These are phyloP conservation scores for Mortierella alpina DNA, from an alignment of 192 early-diverging fungal genomes.

Conservation along the genomic window DNA sequence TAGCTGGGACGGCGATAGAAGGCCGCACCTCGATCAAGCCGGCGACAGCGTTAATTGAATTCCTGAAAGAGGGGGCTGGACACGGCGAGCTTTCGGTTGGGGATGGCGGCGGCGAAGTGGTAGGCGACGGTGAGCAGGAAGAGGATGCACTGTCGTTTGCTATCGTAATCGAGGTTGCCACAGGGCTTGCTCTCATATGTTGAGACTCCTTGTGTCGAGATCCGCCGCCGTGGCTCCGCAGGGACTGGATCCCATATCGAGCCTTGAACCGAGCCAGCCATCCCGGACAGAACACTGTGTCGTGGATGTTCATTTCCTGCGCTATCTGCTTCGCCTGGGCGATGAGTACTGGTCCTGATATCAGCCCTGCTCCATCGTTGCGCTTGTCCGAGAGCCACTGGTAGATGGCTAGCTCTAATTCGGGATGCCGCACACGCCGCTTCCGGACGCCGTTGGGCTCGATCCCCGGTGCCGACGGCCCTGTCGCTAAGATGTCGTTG, in stretches of 20 bases:
- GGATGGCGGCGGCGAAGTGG: not conserved
- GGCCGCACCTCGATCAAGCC: constrained; percentile 8
- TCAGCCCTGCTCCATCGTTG: not conserved
- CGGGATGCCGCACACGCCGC: constrained; percentile 42
- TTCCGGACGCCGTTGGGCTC: constrained; percentile 35
- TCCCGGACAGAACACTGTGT: constrained; percentile 43
- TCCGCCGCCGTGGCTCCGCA: not conserved
- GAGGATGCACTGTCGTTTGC: too few species aligned
- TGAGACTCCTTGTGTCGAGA: not conserved
- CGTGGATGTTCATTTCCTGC: constrained; percentile 32
- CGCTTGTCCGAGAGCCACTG: constrained; percentile 28
- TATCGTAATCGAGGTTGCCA: not conserved
- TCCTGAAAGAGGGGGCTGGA: too few species aligned
- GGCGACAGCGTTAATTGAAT: not conserved
- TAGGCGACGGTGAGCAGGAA: too few species aligned
- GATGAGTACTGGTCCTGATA: constrained; percentile 28
- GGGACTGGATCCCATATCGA: constrained; percentile 18
- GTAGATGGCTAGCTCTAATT: constrained; percentile 33
- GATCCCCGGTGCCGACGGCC: constrained; percentile 8
- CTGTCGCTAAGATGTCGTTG: constrained; percentile 19
- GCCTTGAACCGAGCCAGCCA: constrained; percentile 47
- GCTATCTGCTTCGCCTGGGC: constrained; percentile 36
- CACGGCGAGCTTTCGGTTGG: too few species aligned
- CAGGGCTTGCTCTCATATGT: not conserved
- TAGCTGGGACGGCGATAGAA: constrained; percentile 23